phyloP scores from a whole-genome alignment of 164 flowering plant genomes.

The Paratinospora sagittata region DNA sequence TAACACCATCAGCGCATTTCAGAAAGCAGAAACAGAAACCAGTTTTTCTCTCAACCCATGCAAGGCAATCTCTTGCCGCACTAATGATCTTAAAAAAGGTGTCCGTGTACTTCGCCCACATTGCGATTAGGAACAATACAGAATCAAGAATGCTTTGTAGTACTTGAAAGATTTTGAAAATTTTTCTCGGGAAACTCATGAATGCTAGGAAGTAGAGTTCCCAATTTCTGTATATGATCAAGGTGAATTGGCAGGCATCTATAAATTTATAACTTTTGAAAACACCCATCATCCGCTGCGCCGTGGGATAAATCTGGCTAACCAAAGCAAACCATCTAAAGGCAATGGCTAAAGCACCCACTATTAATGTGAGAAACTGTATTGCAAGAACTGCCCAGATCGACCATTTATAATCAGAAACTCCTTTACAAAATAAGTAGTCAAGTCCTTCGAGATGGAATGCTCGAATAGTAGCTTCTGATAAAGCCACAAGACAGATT shows the following conservation, averaged over 20 bases:
- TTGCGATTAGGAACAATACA: not conserved
- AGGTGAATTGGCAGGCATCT: not conserved
- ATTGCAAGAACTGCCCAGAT: not conserved
- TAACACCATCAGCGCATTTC: not conserved
- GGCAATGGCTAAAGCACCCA: not conserved
- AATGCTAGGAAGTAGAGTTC: not conserved
- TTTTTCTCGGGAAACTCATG: not conserved
- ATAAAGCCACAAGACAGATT: no score
- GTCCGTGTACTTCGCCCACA: not conserved
- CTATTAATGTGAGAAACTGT: not conserved
- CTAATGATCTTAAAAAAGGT: not conserved
- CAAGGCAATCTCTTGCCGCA: not conserved
- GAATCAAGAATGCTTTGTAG: not conserved
- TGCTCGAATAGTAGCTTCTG: not conserved
- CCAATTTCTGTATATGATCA: not conserved
- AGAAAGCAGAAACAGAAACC: not conserved
- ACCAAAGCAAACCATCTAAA: not conserved
- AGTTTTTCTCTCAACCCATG: not conserved
- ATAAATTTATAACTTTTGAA: not conserved
- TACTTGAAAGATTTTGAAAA: not conserved
- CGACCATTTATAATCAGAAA: constrained; percentile 10
- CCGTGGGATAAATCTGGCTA: not conserved
- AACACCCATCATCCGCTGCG: not conserved
- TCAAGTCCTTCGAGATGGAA: not conserved
- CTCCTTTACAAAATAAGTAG: no score